These are phyloP conservation scores for Nemania sp. DNA, from an alignment of 2,329 filamentous ascomycete genomes.

Conservation along the genomic window DNA sequence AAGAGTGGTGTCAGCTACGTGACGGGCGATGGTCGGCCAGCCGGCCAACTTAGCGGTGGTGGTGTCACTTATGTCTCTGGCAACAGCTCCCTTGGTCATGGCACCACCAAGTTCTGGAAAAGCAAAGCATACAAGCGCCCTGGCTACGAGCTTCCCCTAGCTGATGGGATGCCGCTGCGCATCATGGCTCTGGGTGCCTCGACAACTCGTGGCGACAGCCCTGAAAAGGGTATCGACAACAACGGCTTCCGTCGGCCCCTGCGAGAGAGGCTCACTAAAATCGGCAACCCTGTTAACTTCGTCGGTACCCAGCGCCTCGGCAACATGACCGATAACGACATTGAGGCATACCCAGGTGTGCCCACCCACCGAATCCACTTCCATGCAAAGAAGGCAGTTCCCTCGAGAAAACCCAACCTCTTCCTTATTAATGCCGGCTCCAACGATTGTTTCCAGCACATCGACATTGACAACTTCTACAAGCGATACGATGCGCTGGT, in stretches of 20 bases:
- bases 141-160: constrained; percentile 49
- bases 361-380: constrained; percentile 49
- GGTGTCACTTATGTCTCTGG: constrained; percentile 47
- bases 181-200: constrained; percentile 52
- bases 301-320: constrained; percentile 52
- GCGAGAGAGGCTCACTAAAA: constrained; percentile 50
- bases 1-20: constrained; percentile 46
- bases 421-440: constrained; percentile 54
- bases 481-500: constrained; percentile 50
- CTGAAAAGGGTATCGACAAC: constrained; percentile 49
- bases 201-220: constrained; percentile 50
- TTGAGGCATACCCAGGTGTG: constrained; percentile 52
- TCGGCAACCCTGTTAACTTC: constrained; percentile 52
- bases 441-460: constrained; percentile 52
- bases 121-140: constrained; percentile 49
- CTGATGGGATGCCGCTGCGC: constrained; percentile 50
- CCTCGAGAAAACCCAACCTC: constrained; percentile 50
- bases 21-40: constrained; percentile 36
- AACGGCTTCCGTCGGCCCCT: constrained; percentile 53
- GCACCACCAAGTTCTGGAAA: constrained; percentile 45
- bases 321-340: constrained; percentile 53
- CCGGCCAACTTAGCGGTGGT: constrained; percentile 28
- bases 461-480: constrained; percentile 51
- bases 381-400: constrained; percentile 48
- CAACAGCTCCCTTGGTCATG: constrained; percentile 42